phyloP scores from a whole-genome alignment of 2,329 filamentous ascomycete genomes.

The Daldinia sp. region DNA sequence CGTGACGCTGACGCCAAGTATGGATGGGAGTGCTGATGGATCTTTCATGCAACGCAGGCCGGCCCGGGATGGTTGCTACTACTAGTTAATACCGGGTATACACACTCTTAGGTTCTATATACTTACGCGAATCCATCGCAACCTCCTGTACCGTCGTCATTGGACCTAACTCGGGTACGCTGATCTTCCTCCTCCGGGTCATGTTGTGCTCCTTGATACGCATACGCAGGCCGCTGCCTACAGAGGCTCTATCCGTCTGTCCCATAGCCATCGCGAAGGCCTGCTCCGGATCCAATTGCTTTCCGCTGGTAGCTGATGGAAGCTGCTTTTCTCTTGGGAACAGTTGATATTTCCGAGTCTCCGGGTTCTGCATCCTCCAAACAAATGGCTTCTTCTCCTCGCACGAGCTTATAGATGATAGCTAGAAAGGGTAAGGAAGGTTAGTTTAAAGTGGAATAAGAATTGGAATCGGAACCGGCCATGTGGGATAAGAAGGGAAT shows the following conservation, averaged over 20 bases:
- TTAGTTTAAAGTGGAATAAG: no score
- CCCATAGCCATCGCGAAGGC: constrained; percentile 54
- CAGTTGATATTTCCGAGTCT: constrained; percentile 66
- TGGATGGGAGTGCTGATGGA: constrained; percentile 68
- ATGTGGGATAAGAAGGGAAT: constrained; percentile 9
- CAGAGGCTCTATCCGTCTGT: constrained; percentile 51
- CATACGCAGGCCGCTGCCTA: constrained; percentile 55
- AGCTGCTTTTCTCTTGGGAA: constrained; percentile 64
- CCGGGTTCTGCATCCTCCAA: constrained; percentile 67
- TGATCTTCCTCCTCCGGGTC: constrained; percentile 67
- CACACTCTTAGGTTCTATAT: background rate
- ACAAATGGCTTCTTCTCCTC: constrained; percentile 59
- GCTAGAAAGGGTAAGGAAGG: constrained; percentile 38
- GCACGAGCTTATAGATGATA: constrained; percentile 44
- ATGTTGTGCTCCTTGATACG: constrained; percentile 67
- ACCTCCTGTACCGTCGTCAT: constrained; percentile 75
- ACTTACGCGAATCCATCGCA: constrained; percentile 75
- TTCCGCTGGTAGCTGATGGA: constrained; percentile 51
- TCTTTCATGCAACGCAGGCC: constrained; percentile 69
- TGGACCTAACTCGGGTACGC: constrained; percentile 69
- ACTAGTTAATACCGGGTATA: constrained; percentile 37
- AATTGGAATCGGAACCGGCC: constrained; percentile 40
- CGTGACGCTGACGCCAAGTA: constrained; percentile 56
- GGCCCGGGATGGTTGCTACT: constrained; percentile 71
- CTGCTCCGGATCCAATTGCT: constrained; percentile 60